Conservation (phyloP, 371 early-diverging fungal species). For the Choanephora cucurbitarum region DNA sequence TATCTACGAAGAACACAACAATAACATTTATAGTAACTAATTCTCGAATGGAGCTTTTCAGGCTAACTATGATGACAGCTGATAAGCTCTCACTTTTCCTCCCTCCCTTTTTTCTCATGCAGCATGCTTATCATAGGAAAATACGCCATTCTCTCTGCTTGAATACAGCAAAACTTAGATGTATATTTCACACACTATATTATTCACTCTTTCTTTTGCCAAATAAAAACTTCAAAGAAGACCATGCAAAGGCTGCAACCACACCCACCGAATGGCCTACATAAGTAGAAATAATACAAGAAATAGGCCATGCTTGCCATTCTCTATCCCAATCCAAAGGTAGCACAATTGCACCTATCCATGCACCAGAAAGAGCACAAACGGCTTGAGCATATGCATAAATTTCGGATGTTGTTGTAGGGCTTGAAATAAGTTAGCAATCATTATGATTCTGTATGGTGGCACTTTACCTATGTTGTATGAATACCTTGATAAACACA, state of each 20-base stretch:
- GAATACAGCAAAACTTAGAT: background rate
- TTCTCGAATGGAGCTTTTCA: no score
- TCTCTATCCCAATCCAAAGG: conserved; percentile 56
- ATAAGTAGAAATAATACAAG: conserved; percentile 49
- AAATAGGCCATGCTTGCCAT: conserved; percentile 58
- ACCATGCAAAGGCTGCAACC: conserved; percentile 45
- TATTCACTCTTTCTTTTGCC: conserved; percentile 49
- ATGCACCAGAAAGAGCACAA: conserved; percentile 48
- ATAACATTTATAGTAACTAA: conserved; percentile 1
- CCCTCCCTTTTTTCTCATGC: background rate
- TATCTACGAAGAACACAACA: conserved; percentile 48
- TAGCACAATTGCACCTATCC: conserved; percentile 54
- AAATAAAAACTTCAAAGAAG: conserved; percentile 38
- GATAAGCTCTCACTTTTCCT: background rate
- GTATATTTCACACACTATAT: conserved; percentile 10
- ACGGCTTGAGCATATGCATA: conserved; percentile 48
- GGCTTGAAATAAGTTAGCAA: conserved; percentile 24
- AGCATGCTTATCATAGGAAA: background rate
- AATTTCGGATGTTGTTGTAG: conserved; percentile 40
- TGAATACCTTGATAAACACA: conserved; percentile 39
- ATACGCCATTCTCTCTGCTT: no score
- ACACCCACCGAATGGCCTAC: conserved; percentile 51
- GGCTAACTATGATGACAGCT: no score
- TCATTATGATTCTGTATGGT: background rate
- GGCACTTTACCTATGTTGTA: conserved; percentile 51